Conservation (phyloP, 1,139 yeast species). For the Kurtzmaniella quercitrusa region DNA sequence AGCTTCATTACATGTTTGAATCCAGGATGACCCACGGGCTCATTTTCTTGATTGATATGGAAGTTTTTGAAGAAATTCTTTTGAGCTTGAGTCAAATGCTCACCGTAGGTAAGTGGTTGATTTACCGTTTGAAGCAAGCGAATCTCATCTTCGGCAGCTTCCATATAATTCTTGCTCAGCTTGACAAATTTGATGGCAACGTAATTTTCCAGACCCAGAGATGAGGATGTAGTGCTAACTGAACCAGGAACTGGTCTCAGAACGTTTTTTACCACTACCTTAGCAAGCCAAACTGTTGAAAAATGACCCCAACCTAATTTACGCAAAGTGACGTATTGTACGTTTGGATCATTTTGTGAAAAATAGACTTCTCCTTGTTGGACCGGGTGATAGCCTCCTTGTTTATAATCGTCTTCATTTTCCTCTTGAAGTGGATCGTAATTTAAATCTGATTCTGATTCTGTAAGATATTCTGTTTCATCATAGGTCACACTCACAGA, state of each 20-base stretch:
- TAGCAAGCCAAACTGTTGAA: constrained; percentile 84
- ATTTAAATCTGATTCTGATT: constrained; percentile 24
- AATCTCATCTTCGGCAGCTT: constrained; percentile 43
- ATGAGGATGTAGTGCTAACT: neutral
- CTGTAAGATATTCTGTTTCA: constrained; percentile 14
- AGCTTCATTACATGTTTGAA: constrained; percentile 38
- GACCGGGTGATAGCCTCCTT: constrained; percentile 44
- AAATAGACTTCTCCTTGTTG: constrained; percentile 35
- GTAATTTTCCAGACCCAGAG: constrained; percentile 18
- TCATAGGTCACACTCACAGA: neutral
- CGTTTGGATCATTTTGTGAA: constrained; percentile 20
- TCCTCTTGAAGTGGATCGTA: constrained; percentile 38
- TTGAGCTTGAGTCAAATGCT: constrained; percentile 23
- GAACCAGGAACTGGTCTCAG: neutral
- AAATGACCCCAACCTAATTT: constrained; percentile 86
- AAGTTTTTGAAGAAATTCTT: constrained; percentile 12
- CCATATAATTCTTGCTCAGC: constrained; percentile 35
- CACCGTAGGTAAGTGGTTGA: constrained; percentile 15
- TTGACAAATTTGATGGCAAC: constrained; percentile 44
- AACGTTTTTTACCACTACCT: constrained; percentile 14
- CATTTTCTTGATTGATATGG: constrained; percentile 5
- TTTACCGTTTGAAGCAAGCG: constrained; percentile 23
- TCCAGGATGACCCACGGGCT: constrained; percentile 27
- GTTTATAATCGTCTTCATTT: constrained; percentile 31
- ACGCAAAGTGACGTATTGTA: constrained; percentile 30